phyloP scores from a whole-genome alignment of 192 early-diverging fungal species.

The Coemansia sp. region DNA sequence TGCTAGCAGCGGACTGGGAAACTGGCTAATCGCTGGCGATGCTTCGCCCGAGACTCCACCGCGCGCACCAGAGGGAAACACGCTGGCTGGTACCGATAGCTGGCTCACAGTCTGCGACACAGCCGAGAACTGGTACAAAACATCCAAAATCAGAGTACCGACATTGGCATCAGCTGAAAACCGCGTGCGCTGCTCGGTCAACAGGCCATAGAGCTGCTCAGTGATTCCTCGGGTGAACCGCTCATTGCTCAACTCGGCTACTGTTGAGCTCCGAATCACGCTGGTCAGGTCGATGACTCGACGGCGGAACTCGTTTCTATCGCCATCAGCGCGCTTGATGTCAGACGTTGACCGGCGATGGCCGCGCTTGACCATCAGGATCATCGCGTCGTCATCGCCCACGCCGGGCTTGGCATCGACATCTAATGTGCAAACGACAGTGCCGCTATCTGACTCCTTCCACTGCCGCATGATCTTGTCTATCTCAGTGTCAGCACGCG shows the following conservation, averaged over 20 bases:
- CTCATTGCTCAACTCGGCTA: slow-evolving; percentile 50
- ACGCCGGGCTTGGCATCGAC: slow-evolving; percentile 30
- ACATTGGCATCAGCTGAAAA: slow-evolving; percentile 41
- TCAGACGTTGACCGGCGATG: slow-evolving; percentile 49
- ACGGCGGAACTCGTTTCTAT: slow-evolving; percentile 44
- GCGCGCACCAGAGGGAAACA: slow-evolving; percentile 15
- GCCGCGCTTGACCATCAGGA: slow-evolving; percentile 53
- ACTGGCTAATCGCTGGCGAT: slow-evolving; percentile 49
- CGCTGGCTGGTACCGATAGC: slow-evolving; percentile 23
- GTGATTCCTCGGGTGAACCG: slow-evolving; percentile 35
- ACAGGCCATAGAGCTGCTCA: slow-evolving; percentile 48
- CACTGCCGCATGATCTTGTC: slow-evolving; percentile 51
- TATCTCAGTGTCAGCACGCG: slow-evolving; percentile 48
- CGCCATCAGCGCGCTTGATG: slow-evolving; percentile 41
- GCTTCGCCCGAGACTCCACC: slow-evolving; percentile 43
- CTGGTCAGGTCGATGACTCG: slow-evolving; percentile 45
- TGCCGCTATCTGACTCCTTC: slow-evolving; percentile 39
- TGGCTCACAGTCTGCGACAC: slow-evolving; percentile 54
- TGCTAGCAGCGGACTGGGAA: slow-evolving; percentile 47
- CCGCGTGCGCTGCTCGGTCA: slow-evolving; percentile 51
- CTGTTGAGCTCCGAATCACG: slow-evolving; percentile 41
- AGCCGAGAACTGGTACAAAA: slow-evolving; percentile 53
- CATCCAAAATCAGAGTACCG: slow-evolving; percentile 48
- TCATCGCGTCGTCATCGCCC: slow-evolving; percentile 51
- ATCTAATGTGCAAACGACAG: slow-evolving; percentile 39